phyloP scores from a whole-genome alignment of 148 eudicot genomes.

The Vaccinium macrocarpon region DNA sequence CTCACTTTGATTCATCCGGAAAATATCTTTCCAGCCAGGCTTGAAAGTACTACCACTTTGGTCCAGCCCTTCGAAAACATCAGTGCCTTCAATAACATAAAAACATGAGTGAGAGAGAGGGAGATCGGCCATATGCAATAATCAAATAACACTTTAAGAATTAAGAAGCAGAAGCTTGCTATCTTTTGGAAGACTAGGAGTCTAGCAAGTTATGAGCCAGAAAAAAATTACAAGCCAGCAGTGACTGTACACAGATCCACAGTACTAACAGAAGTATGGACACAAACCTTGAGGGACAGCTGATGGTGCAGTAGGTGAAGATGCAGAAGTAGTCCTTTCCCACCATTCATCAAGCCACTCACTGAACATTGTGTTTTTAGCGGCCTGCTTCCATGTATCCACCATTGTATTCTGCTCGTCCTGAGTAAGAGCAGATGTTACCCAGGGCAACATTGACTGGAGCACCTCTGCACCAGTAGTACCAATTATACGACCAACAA shows the following conservation, averaged over 20 bases:
- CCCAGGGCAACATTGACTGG: conserved; percentile 99
- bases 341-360: conserved; percentile 99
- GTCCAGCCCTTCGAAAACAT: conserved; percentile 56
- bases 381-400: conserved; percentile 96
- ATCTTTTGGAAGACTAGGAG: background rate
- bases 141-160: background rate
- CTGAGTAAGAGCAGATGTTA: conserved; percentile 91
- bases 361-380: conserved; percentile 95
- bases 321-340: conserved; percentile 57
- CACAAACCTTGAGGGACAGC: conserved; percentile 54
- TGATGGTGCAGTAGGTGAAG: conserved; percentile 52
- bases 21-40: conserved; percentile 99
- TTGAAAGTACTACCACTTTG: conserved; percentile 73
- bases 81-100: conserved; percentile 39
- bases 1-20: conserved; percentile 97
- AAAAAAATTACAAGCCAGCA: background rate
- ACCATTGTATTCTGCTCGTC: conserved; percentile 97
- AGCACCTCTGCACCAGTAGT: conserved; percentile 98
- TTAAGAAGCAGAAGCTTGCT: background rate
- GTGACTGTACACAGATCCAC: background rate
- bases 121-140: background rate
- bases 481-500: conserved; percentile 96
- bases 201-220: background rate
- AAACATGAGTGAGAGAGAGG: background rate
- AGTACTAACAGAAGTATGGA: background rate